phyloP scores from a whole-genome alignment of 1,284 basidiomycete species.

The Sutorius eximius region DNA sequence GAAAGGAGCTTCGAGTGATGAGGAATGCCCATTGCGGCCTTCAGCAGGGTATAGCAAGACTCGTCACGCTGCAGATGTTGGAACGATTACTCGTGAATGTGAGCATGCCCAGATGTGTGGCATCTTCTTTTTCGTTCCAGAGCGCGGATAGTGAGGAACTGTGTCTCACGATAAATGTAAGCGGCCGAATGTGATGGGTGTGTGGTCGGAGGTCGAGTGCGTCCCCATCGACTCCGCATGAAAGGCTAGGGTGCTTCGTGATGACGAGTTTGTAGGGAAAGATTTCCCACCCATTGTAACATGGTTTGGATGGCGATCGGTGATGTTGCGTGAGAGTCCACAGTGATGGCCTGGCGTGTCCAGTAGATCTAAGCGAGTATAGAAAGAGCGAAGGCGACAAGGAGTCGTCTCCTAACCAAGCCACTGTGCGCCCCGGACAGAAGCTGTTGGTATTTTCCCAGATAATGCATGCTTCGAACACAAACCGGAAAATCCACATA shows the following conservation, averaged over 20 bases:
- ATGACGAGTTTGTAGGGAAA: constrained; percentile 8
- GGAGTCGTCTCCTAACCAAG: constrained; percentile 14
- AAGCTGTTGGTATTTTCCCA: background rate
- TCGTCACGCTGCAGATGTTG: background rate
- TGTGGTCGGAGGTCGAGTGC: constrained; percentile 1
- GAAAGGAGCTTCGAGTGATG: background rate
- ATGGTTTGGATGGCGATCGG: background rate
- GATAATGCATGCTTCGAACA: constrained; percentile 4
- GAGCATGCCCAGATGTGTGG: background rate
- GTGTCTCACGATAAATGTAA: constrained; percentile 1
- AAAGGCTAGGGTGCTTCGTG: background rate
- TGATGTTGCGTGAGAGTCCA: constrained; percentile 3
- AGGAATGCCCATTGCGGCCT: background rate
- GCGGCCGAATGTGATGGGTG: constrained; percentile 6
- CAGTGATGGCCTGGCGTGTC: constrained; percentile 16
- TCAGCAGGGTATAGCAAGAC: background rate
- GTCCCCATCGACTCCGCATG: background rate
- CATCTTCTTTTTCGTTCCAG: constrained; percentile 7
- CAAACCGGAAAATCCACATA: constrained; percentile 6
- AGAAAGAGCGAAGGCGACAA: constrained; percentile 15
- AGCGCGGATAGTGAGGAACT: constrained; percentile 7
- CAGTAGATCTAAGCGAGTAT: constrained; percentile 16
- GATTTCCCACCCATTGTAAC: background rate
- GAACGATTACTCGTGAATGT: background rate
- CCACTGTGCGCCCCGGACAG: background rate